Percentiles rank a stretch among this genome's conserved stretches.
Evolutionary conservation across 1,284 basidiomycete genomes (phyloP).

Genomic region (Vanrija sp.): DNA sequence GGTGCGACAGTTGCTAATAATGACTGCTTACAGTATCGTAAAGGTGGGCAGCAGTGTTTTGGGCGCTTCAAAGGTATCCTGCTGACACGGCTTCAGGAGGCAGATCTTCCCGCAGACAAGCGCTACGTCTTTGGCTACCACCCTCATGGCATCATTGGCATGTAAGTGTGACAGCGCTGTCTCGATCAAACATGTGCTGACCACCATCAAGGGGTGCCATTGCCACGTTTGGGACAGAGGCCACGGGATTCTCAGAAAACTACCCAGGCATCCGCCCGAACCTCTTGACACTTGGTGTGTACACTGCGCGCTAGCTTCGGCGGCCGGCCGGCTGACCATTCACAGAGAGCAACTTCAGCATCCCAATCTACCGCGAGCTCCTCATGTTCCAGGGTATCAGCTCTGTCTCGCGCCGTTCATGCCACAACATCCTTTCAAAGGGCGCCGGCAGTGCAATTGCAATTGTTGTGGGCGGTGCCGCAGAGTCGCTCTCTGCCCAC

Average conservation of each 20-base stretch:
- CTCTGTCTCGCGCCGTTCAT: constrained; percentile 85
- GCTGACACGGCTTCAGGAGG: constrained; percentile 53
- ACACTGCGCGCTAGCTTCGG: no score
- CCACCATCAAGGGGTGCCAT: constrained; percentile 81
- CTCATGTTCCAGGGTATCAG: constrained; percentile 80
- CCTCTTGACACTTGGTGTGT: constrained; percentile 71
- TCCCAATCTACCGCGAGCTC: constrained; percentile 91
- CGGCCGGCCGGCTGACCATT: neutral
- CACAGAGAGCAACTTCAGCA: constrained; percentile 71
- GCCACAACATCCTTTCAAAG: constrained; percentile 76
- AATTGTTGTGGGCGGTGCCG: constrained; percentile 95
- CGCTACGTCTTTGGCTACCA: constrained; percentile 97
- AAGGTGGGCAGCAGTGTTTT: no score
- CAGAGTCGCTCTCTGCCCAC: constrained; percentile 86
- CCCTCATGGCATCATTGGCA: constrained; percentile 95
- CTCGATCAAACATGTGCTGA: no score
- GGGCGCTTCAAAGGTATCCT: constrained; percentile 44
- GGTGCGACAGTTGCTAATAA: no score
- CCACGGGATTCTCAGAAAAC: constrained; percentile 81
- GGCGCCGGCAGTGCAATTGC: constrained; percentile 72
- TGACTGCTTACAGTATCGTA: no score
- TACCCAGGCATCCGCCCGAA: constrained; percentile 93
- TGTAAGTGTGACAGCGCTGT: constrained; percentile 34
- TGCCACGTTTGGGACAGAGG: constrained; percentile 90
- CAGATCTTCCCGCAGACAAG: constrained; percentile 81